Base-by-base conservation (phyloP, 352 stramenopile genomes). In the Phytopythium cucurbitacearum region DNA sequence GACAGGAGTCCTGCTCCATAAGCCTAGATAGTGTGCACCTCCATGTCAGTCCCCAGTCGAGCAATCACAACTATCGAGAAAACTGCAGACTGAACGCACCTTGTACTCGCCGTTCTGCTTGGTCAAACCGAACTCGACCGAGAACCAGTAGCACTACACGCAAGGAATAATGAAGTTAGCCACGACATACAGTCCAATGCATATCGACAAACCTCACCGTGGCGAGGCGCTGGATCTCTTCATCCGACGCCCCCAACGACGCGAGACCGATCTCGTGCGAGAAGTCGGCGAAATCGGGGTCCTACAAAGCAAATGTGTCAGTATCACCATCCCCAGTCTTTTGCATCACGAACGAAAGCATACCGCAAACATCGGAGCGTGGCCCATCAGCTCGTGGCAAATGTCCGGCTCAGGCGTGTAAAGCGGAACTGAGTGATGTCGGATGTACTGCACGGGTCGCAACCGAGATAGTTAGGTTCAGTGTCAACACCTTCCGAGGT, bases 321-420 rank as follows among this genome's bases (percentile, higher is more conserved):
- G 33, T 3, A 56, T 13, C 9, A 36, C 38, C 38, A 13, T 41
- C 21, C 9, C 7, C 15, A 10, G 36, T 1, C 5, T 2, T 7
- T 15, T 9, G 5, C 36, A 43, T 5, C 3, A 46, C 11, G 8
- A 32, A 11, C 32, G 13, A 11, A 12, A 33, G 69, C 75, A 16
- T 64, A 87, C 76, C 3, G 94, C 95, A 76, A 99, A 98, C 93
- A 99, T 98, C 0, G 96, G 96, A 6, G 95, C 95, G 67, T 99
- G 96, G 42, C 91, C 91, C 73, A 97, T 90, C 15, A 97, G 77
- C 63, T 99, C 96, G 75, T 99, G 96, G 69, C 94, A 98, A 77
- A 99, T 98, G 59, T 99, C 96, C 2, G 97, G 97, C 77, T 99
- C 97, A 3, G 97, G 97, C 11, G 95, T 99, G 77, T 98, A 99